Base-by-base conservation (phyloP, 2,329 filamentous ascomycete genomes). In the Byssoonygena ceratinophila region DNA sequence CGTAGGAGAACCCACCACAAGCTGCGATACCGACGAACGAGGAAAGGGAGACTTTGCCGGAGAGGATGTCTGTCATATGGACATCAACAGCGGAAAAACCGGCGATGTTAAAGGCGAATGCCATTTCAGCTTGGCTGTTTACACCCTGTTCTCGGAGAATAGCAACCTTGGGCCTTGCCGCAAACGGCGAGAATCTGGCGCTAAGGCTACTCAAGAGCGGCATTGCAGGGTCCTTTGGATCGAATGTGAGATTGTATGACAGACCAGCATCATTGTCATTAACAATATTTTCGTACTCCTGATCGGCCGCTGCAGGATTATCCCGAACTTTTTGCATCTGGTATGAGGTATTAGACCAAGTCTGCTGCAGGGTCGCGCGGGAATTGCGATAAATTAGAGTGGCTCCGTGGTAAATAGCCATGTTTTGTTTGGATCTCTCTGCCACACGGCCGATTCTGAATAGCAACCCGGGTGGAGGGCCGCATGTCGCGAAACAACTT, bases 1-100 rank as follows among this genome's bases (percentile, higher is more conserved):
- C 89, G 66, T 95, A 97, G 14, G 87, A 94, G 79, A 98, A 97
- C 46, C 92, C 92, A 65, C 92, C 92, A 59, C 90, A 94, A n/a
- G 89, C 89, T 32, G 91, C 92, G 44, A 97, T 77, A 59, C 92
- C 92, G 29, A 83, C 82, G 67, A 96, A 96, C 57, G 83, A 83
- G 37, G 83, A 77, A 7, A 98, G 81, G 0, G 87, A 89, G 56
- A 87, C 82, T 14, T 86, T 84, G 9, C 81, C 82, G 22, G 87
- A 82, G 52, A 97, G 83, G 46, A 85, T 77, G 62, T 97, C 91
- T 2, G 85, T 92, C 92, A 98, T 97, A 76, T 96, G 91, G 1
- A 97, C 84, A 64, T 98, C 91, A 44, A 97, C 80, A 12, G 90
- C 82, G 46, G 89, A 84, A 72, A 97, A 97, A 34, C 91, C 91